These are phyloP conservation scores for Paraconiothyrium brasiliense DNA, from an alignment of 2,329 filamentous ascomycete genomes.

Conservation along the genomic window DNA sequence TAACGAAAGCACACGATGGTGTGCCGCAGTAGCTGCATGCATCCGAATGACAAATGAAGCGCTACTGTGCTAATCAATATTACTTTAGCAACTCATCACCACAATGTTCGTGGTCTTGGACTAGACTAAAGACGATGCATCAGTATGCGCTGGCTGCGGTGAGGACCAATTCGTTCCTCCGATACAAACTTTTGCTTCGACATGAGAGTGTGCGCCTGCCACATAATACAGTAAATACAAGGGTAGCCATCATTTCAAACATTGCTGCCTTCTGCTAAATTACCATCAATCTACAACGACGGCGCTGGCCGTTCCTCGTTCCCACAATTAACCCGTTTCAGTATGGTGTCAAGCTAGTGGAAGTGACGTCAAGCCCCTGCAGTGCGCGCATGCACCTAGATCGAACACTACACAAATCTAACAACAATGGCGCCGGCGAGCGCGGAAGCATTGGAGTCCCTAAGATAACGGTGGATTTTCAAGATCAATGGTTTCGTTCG, in stretches of 20 bases:
- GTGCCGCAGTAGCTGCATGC: not conserved
- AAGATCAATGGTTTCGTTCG: not conserved
- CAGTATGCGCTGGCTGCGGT: not conserved
- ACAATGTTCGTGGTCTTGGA: not conserved
- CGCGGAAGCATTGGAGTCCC: not conserved
- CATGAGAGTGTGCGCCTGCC: not conserved
- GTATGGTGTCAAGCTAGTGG: not conserved
- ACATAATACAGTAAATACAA: not conserved
- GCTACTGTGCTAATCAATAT: not conserved
- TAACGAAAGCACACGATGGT: not conserved
- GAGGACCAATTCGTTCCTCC: not conserved
- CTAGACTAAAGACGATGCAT: not conserved
- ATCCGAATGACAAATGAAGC: not conserved
- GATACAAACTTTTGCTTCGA: not conserved
- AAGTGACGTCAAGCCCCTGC: constrained; percentile 8
- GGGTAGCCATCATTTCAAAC: not conserved
- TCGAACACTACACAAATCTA: constrained; percentile 7
- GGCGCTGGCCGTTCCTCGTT: constrained; percentile 2
- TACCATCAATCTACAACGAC: not conserved
- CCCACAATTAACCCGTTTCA: not conserved
- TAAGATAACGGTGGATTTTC: not conserved
- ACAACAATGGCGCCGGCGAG: constrained; percentile 11
- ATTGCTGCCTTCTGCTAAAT: constrained; percentile 2
- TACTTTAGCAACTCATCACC: not conserved
- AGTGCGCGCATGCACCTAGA: not conserved